Percentiles rank a stretch among this genome's conserved stretches.
Conservation (phyloP, 257 asterid genomes). For the Catharanthus roseus region DNA sequence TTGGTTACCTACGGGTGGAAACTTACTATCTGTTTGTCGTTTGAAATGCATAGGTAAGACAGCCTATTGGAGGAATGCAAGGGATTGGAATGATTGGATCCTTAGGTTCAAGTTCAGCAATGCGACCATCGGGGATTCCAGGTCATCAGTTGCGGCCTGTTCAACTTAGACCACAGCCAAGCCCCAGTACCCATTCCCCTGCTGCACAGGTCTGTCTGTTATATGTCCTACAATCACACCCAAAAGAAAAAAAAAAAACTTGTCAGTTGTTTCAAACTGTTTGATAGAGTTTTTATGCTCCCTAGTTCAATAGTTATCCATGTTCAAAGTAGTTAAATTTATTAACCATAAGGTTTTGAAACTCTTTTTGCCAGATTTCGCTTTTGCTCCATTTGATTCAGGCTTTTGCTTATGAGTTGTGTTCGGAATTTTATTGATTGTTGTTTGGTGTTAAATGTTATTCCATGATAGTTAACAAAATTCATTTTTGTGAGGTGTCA, state of each 20-base stretch:
- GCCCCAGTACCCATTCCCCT: slow-evolving; percentile 50
- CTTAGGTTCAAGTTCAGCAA: slow-evolving; percentile 52
- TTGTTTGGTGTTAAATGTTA: neutral
- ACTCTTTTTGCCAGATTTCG: too few species aligned
- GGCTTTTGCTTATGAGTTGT: neutral
- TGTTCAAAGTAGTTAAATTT: neutral
- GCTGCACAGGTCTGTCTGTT: slow-evolving; percentile 47
- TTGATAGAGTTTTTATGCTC: neutral
- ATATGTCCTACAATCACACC: neutral
- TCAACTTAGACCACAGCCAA: slow-evolving; percentile 52
- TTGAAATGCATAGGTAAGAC: slow-evolving; percentile 48
- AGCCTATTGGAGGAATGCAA: slow-evolving; percentile 45
- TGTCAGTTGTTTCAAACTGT: slow-evolving; percentile 7
- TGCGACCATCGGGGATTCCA: slow-evolving; percentile 54
- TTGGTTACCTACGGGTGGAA: neutral
- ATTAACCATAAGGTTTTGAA: neutral
- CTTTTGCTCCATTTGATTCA: neutral
- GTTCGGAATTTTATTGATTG: neutral
- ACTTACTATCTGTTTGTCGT: neutral
- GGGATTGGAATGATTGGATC: slow-evolving; percentile 69
- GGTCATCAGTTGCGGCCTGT: slow-evolving; percentile 59
- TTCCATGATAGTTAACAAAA: neutral
- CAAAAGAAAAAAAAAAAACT: neutral
- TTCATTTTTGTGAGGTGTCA: neutral
- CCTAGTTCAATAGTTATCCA: neutral